Evolutionary conservation across 768 basidiomycete genomes (phyloP), one percentile per base, ranked within the genome.

Genomic region (Auriscalpium orientale): DNA sequence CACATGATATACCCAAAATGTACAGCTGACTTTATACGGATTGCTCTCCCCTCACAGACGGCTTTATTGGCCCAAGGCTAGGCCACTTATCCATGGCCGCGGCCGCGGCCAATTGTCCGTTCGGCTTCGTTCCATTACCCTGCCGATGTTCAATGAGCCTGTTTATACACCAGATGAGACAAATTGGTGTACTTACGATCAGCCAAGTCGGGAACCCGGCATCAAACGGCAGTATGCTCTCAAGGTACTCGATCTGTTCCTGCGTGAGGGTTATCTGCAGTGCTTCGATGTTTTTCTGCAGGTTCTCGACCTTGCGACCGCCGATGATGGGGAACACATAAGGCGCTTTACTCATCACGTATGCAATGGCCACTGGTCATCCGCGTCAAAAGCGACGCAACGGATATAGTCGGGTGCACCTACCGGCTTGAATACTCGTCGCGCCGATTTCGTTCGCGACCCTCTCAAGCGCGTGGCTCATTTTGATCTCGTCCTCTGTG

Each of bases 271-370:
- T 54, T 36, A 80, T 72, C 8, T 70, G 68, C 3, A 79, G 62
- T 3, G 78, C 76, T 57, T 79, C 73, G 18, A 79, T 55, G 58
- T 79, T 80, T 33, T 71, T 71, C 36, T 68, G 43, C 28, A 79
- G 62, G 34, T 79, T 73, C 55, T 76, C 76, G 35, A 77, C 64
- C 57, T 76, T 80, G 34, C 75, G 68, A 0, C 75, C 73, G 1
- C 76, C 76, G n/a, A 78, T 63, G 57, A 78, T 68, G 2, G 76
- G 76, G 65, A 78, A 78, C 0, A 76, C 74, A 51, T 69, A 76
- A 0, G 73, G 70, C 4, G 73, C 68, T 58, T 79, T 80, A 18
- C 77, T 73, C 65, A 80, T 66, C 8, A 80, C 66, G 52, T 78
- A 79, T 12, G 76, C 74, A 49, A 79, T 73, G 6, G 76, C 75